Evolutionary conservation across 2,329 filamentous ascomycete genomes (phyloP), one percentile per base, ranked within the genome.

Genomic region (Pseudocercospora musae): DNA sequence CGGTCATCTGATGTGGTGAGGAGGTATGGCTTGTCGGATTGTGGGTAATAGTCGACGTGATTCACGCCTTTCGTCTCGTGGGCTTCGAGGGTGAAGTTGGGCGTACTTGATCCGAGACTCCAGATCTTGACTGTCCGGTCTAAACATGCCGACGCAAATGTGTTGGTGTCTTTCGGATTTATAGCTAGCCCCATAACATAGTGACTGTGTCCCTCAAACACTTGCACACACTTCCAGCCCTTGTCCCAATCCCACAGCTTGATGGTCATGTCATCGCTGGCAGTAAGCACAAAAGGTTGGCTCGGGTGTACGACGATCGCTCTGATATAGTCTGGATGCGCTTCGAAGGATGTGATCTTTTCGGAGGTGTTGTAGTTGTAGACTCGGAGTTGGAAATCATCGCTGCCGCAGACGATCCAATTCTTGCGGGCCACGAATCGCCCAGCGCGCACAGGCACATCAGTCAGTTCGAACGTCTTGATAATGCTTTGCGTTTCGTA

Each of bases 361-460:
- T 99, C 95, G 64, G 92, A 96, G 58, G 95, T 99, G 81, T 99
- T 98, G 85, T 98, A 99, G 82, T 99, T 98, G 85, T 96, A 96
- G 67, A 96, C 91, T 71, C 94, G 90, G 65, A 89, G 77, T 73
- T 89, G 86, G 81, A 96, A 99, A 81, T 96, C 92, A 81, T 96
- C 91, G 70, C 89, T 94, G 74, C 95, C 95, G 80, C 74, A 76
- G 15, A 76, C 74, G 40, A 77, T 77, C 95, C 95, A 99, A 80
- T 98, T 99, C 87, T 99, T 99, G 72, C 95, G 87, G 70, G 95
- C 91, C 74, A 99, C 87, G 78, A 99, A 99, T 71, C 95, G 91
- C 74, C 95, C 95, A 66, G 95, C 95, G 78, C 95, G 90, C 62
- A 99, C 94, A 68, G 95, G 95, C 56, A 99, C 95, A 84, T 99